Evolutionary conservation across 2,329 filamentous ascomycete species (phyloP), one percentile per base, ranked within the genome.

Genomic region (Talaromyces islandicus): DNA sequence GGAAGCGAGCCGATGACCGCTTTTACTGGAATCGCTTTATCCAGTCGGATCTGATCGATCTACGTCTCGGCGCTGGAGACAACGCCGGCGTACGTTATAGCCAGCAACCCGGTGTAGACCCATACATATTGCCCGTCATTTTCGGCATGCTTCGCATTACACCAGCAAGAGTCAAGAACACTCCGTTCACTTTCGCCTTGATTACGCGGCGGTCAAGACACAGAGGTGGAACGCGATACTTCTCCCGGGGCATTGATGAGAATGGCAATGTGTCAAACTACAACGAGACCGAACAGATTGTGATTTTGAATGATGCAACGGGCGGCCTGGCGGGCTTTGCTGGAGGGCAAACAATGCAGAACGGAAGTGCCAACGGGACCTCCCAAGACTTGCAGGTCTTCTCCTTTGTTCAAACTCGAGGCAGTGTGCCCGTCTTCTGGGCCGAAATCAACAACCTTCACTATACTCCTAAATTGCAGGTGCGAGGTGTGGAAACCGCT

Each of bases 11-110:
- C 64, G 94, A 99, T 75, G 92, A 97, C 73, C 91, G 94, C 65
- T 99, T 99, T 81, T 99, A 97, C 81, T 99, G 93, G 91, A 99
- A 99, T 77, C 88, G 88, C 64, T 95, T 96, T 74, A 84, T 97
- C 54, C 91, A 93, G 73, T 88, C 90, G 7, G 92, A 97, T 70
- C 78, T 99, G 61, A 96, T 97, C 69, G 87, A 96, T 73, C 96
- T 96, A 72, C 87, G 93, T 63, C 85, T 81, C 32, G 84, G 85
- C 2, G 72, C 75, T 27, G 74, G 76, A 55, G 76, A 77, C 61
- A 78, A 79, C 38, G 78, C 78, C 62, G 78, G 77, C 27, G 68
- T 75, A 50, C 73, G 74, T 35, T 75, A 74, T 64, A 76, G 73
- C 21, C 82, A 88, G 27, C 91, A 96, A 69, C 82, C 88, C 4